Evolutionary conservation across 129 eudicot genomes (phyloP), one percentile per base, ranked within the genome.

Genomic region (Ambrosia trifida): DNA sequence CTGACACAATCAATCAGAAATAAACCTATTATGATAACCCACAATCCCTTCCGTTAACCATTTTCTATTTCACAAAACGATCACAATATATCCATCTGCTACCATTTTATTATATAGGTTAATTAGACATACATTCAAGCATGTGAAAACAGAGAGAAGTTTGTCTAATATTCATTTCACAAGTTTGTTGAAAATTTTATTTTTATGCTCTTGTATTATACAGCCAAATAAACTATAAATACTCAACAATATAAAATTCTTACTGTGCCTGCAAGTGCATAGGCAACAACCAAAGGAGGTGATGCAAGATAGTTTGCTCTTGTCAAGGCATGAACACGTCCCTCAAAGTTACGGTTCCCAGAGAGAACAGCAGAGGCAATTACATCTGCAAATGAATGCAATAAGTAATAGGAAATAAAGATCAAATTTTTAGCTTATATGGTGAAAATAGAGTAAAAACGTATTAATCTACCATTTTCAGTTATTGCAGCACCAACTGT

Each of bases 261-360:
- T 85, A 92, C 98, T 64, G 98, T 89, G 82, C 96, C 98, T 71
- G 98, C 98, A 78, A 93, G 92, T 63, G 98, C 95, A 82, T 93
- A 93, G 46, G 98, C 96, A 83, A 93, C 96, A 69, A 89, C 96
- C 40, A 93, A 76, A 52, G 98, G 96, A 65, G 98, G 98, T 4
- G 96, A 93, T 62, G 96, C 98, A 76, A 93, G 98, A 67, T 94
- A 94, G 76, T 94, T 89, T 64, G 96, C 95, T 82, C 98, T 85
- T 61, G 96, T 94, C 80, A 89, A 81, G 32, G 96, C 76, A 79
- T 89, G 98, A 72, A 93, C 96, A 76, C 98, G 90, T 2, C 98
- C 96, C 81, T 94, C 95, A 64, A 94, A 94, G 79, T 94, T 89
- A 36, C 95, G 89, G 66, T 94, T 89, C 45, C 96, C 98, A 79